Evolutionary conservation across 2,329 filamentous ascomycete genomes (phyloP).

Genomic region (Pseudopithomyces chartarum): DNA sequence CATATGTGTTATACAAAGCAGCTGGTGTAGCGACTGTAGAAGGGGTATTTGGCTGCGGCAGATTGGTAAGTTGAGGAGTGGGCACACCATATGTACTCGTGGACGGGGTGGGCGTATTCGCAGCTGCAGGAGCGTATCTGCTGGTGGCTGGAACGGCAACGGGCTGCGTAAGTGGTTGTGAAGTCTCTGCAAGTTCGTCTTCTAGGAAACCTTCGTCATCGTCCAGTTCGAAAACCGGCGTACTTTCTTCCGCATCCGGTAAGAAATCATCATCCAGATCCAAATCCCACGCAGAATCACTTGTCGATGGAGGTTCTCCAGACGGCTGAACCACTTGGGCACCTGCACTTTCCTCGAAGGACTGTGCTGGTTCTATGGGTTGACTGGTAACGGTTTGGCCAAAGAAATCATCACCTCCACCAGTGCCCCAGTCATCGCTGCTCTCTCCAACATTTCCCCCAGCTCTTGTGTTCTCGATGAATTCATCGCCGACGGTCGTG

Average conservation of each 20-base stretch:
- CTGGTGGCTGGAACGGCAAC: conserved; percentile 22
- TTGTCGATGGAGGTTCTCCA: conserved; percentile 57
- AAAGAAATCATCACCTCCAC: conserved; percentile 41
- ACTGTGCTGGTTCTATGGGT: conserved; percentile 20
- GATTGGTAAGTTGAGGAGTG: conserved; percentile 55
- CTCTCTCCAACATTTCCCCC: conserved; percentile 36
- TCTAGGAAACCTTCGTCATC: conserved; percentile 87
- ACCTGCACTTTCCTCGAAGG: conserved; percentile 22
- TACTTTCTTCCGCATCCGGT: conserved; percentile 56
- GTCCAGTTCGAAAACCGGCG: conserved; percentile 70
- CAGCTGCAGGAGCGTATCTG: conserved; percentile 44
- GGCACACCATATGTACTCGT: conserved; percentile 57
- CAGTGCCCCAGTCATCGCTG: conserved; percentile 40
- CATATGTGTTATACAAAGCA: conserved; percentile 36
- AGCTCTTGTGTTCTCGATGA: conserved; percentile 35
- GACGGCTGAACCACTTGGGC: conserved; percentile 24
- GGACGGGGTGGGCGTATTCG: conserved; percentile 30
- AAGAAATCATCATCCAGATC: conserved; percentile 77
- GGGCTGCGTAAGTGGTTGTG: conserved; percentile 27
- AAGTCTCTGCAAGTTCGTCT: conserved; percentile 59
- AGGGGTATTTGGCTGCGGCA: conserved; percentile 45
- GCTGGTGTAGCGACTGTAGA: conserved; percentile 22
- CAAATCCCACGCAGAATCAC: conserved; percentile 82
- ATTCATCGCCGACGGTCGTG: conserved; percentile 37
- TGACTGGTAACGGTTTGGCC: conserved; percentile 22